These are phyloP conservation scores for Penicillium soppii DNA, from an alignment of 495 filamentous ascomycete species.

Conservation along the genomic window DNA sequence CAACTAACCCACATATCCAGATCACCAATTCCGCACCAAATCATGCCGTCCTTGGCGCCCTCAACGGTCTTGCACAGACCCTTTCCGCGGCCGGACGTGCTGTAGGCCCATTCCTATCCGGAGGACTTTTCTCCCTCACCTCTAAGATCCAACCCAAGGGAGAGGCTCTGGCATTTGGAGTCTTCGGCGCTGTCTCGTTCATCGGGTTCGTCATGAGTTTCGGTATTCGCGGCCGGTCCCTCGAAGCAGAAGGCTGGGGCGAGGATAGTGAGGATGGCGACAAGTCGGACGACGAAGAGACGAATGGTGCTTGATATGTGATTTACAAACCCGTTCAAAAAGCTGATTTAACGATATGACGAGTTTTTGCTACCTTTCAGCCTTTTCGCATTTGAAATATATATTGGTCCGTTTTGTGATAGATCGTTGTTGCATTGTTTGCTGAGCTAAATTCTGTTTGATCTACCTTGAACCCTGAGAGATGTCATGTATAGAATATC, in stretches of 20 bases:
- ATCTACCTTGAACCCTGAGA: too few species aligned
- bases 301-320: conserved; percentile 7
- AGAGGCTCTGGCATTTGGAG: conserved; percentile 78
- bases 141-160: conserved; percentile 71
- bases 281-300: conserved; percentile 52
- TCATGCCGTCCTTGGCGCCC: conserved; percentile 78
- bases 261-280: conserved; percentile 51
- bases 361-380: conserved; percentile 15
- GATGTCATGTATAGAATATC: too few species aligned
- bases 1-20: conserved; percentile 40
- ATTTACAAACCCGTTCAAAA: not conserved
- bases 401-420: not conserved
- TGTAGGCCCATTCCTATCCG: conserved; percentile 83
- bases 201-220: conserved; percentile 75
- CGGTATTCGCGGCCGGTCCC: conserved; percentile 58
- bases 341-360: conserved; percentile 15
- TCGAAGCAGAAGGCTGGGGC: conserved; percentile 62
- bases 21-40: conserved; percentile 92
- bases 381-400: conserved; percentile 17
- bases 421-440: conserved; percentile 8
- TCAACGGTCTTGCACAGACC: conserved; percentile 94
- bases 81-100: conserved; percentile 89
- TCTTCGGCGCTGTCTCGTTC: conserved; percentile 77
- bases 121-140: conserved; percentile 75
- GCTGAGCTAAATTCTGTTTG: conserved; percentile 1